Percentiles rank a stretch among this genome's conserved stretches.
phyloP scores from a whole-genome alignment of 768 basidiomycete genomes.

The Pleurotus tuoliensis region DNA sequence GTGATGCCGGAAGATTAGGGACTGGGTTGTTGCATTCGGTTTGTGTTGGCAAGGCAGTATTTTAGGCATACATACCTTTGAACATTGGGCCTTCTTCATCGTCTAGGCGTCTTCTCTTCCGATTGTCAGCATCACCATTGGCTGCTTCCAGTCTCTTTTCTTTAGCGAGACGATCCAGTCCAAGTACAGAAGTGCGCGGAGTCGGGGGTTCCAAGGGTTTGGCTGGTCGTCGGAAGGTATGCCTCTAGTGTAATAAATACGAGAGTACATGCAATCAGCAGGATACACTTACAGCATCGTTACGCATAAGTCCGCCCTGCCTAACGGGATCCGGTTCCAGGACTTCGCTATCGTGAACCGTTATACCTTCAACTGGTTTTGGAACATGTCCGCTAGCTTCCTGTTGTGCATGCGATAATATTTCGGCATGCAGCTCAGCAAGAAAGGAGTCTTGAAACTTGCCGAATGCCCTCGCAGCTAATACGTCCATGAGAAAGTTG shows the following conservation, averaged over 20 bases:
- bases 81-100: slow-evolving; percentile 71
- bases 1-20: slow-evolving; percentile 63
- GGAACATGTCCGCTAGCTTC: slow-evolving; percentile 48
- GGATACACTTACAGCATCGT: slow-evolving; percentile 47
- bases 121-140: slow-evolving; percentile 41
- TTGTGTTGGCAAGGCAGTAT: background rate
- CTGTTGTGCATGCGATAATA: slow-evolving; percentile 68
- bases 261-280: background rate
- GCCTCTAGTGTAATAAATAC: slow-evolving; percentile 42
- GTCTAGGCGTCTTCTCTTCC: slow-evolving; percentile 65
- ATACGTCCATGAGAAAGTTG: background rate
- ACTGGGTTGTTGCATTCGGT: slow-evolving; percentile 47
- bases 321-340: slow-evolving; percentile 77
- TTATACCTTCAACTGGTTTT: slow-evolving; percentile 71
- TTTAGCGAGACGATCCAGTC: slow-evolving; percentile 82
- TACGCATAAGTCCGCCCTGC: slow-evolving; percentile 72
- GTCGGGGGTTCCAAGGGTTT: slow-evolving; percentile 73
- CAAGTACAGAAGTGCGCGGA: slow-evolving; percentile 75
- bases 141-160: slow-evolving; percentile 75
- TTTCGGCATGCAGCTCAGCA: slow-evolving; percentile 74
- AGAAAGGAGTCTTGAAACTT: slow-evolving; percentile 81
- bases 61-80: slow-evolving; percentile 59
- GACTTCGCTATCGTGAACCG: slow-evolving; percentile 75
- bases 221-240: slow-evolving; percentile 76
- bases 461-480: slow-evolving; percentile 79